Evolutionary conservation across 768 basidiomycete genomes (phyloP).

Genomic region (Scleroderma bovista): DNA sequence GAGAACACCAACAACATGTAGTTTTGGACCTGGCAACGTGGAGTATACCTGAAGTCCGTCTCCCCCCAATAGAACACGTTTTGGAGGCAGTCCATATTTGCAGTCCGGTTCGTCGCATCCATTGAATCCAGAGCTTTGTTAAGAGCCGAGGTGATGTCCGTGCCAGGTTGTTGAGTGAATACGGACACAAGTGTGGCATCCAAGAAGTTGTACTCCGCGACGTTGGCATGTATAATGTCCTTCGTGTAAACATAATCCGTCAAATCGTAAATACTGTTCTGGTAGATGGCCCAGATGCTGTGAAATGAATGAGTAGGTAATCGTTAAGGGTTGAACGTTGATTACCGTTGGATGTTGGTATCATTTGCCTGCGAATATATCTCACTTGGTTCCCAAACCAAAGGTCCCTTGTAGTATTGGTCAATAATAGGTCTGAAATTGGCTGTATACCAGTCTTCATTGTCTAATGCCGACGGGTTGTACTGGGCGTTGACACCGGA

Average conservation of each 20-base stretch:
- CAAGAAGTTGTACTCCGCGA: conserved; percentile 48
- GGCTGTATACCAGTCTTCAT: conserved; percentile 50
- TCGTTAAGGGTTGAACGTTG: conserved; percentile 5
- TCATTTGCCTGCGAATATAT: conserved; percentile 35
- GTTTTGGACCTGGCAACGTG: conserved; percentile 59
- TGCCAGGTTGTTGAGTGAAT: conserved; percentile 54
- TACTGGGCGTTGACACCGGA: conserved; percentile 43
- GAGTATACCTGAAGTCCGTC: conserved; percentile 51
- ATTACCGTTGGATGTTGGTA: conserved; percentile 28
- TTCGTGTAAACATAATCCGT: conserved; percentile 64
- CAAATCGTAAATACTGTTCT: conserved; percentile 54
- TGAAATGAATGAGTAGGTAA: conserved; percentile 6
- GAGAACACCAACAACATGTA: conserved; percentile 52
- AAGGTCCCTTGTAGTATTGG: conserved; percentile 54
- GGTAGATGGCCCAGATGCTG: conserved; percentile 57
- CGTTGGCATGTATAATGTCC: conserved; percentile 35
- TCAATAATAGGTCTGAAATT: conserved; percentile 50
- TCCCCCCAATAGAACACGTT: conserved; percentile 56
- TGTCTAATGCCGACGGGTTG: conserved; percentile 31
- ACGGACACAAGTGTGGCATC: conserved; percentile 42
- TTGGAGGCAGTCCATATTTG: conserved; percentile 47
- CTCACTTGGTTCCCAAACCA: conserved; percentile 43
- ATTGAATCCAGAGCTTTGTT: conserved; percentile 40
- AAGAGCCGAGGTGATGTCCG: conserved; percentile 51
- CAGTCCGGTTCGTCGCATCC: conserved; percentile 32